Percentiles rank a stretch among this genome's conserved stretches.
These are phyloP conservation scores for Salpingoeca rosetta DNA, from an alignment of 78 protist genomes.

Conservation along the genomic window DNA sequence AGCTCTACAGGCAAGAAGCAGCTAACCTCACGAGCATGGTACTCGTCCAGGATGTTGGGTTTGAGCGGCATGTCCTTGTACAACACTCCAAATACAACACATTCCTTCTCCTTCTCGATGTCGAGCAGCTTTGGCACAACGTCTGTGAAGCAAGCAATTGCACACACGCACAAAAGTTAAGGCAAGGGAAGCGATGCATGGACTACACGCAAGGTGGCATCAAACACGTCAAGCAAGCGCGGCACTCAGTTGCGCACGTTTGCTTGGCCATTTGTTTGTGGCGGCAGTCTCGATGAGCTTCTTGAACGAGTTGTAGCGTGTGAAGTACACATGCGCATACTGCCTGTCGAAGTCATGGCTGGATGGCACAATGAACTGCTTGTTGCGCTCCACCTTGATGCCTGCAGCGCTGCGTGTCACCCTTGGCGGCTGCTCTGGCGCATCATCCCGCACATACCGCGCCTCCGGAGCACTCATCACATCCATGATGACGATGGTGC, in stretches of 20 bases:
- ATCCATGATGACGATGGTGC: no score
- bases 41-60: neutral
- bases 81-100: neutral
- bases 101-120: neutral
- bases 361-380: no score
- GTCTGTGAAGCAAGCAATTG: neutral
- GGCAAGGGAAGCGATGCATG: no score
- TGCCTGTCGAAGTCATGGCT: neutral
- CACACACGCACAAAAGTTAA: no score
- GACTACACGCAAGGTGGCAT: neutral
- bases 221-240: neutral
- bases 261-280: neutral
- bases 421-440: no score
- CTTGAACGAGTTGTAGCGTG: neutral
- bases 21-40: neutral
- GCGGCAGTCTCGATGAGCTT: neutral
- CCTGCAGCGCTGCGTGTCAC: no score
- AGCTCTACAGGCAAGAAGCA: no score
- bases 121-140: neutral
- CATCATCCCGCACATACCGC: no score
- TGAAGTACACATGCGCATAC: neutral
- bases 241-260: neutral
- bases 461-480: no score
- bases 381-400: no score
- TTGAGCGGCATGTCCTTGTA: neutral